Evolutionary conservation across 164 flowering plant species (phyloP).

Genomic region (Dillenia turbinata): DNA sequence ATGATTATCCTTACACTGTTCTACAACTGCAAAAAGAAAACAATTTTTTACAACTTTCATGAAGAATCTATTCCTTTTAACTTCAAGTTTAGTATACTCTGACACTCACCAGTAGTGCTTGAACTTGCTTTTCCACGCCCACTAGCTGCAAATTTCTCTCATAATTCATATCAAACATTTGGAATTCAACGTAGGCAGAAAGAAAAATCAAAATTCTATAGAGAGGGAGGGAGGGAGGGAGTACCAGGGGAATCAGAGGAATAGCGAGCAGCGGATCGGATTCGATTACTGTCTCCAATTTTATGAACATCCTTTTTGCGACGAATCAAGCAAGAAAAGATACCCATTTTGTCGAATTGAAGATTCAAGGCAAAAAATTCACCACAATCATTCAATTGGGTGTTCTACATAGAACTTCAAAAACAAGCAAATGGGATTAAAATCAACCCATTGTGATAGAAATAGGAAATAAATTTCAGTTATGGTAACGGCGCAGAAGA

Average conservation of each 20-base stretch:
- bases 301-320: constrained; percentile 21
- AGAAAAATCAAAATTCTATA: neutral
- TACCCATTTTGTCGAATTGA: constrained; percentile 26
- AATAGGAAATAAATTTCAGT: neutral
- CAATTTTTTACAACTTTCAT: neutral
- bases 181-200: neutral
- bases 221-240: neutral
- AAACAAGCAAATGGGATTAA: neutral
- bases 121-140: constrained; percentile 15
- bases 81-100: neutral
- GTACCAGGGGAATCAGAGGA: constrained; percentile 17
- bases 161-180: neutral
- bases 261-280: constrained; percentile 12
- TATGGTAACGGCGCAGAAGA: too few relatives aligned
- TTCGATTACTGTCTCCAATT: constrained; percentile 31
- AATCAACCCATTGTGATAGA: neutral
- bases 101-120: constrained; percentile 16
- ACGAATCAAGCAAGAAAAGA: constrained; percentile 38
- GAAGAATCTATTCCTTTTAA: neutral
- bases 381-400: too few relatives aligned
- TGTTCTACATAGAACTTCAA: neutral
- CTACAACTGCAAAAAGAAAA: constrained; percentile 18
- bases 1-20: constrained; percentile 7
- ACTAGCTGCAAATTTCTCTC: constrained; percentile 20
- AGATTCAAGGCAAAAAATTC: too few relatives aligned